phyloP scores from a whole-genome alignment of 2,329 filamentous ascomycete species.

The Albifimbria verrucaria region DNA sequence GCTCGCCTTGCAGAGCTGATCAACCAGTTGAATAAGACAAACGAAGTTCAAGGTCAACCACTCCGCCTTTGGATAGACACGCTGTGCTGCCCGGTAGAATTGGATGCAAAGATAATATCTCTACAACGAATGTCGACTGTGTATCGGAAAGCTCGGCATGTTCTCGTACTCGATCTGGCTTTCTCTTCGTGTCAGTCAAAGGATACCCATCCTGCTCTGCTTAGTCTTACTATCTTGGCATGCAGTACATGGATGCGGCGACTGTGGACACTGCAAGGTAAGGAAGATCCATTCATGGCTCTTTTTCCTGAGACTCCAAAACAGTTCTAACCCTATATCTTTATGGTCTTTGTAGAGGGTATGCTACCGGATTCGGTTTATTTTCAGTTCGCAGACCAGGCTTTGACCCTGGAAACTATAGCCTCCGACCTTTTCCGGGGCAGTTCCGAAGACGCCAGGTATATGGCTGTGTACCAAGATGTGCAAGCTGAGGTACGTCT shows the following conservation, averaged over 20 bases:
- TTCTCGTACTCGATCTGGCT: conserved; percentile 29
- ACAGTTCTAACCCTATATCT: background rate
- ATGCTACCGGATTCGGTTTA: conserved; percentile 25
- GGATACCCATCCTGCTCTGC: conserved; percentile 14
- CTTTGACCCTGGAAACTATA: conserved; percentile 6
- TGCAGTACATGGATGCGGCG: conserved; percentile 34
- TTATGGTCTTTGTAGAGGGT: conserved; percentile 22
- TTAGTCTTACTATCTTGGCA: conserved; percentile 25
- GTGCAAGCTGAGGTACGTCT: background rate
- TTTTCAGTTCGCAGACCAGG: conserved; percentile 27
- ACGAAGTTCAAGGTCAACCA: conserved; percentile 1
- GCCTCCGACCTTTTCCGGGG: conserved; percentile 6
- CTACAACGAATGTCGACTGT: conserved; percentile 29
- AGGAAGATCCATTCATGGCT: too few species aligned
- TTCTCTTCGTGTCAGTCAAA: conserved; percentile 19
- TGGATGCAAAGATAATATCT: conserved; percentile 20
- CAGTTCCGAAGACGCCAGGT: background rate
- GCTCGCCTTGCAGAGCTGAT: conserved; percentile 12
- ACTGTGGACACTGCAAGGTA: conserved; percentile 37
- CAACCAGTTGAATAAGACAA: conserved; percentile 16
- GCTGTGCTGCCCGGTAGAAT: conserved; percentile 26
- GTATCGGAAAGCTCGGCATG: conserved; percentile 26
- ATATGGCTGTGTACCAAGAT: background rate
- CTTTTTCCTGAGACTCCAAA: too few species aligned
- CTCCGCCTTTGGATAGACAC: conserved; percentile 30